Percentiles rank a stretch among this genome's conserved stretches.
Conservation (phyloP, 768 basidiomycete species). For the Favolaschia claudopus region DNA sequence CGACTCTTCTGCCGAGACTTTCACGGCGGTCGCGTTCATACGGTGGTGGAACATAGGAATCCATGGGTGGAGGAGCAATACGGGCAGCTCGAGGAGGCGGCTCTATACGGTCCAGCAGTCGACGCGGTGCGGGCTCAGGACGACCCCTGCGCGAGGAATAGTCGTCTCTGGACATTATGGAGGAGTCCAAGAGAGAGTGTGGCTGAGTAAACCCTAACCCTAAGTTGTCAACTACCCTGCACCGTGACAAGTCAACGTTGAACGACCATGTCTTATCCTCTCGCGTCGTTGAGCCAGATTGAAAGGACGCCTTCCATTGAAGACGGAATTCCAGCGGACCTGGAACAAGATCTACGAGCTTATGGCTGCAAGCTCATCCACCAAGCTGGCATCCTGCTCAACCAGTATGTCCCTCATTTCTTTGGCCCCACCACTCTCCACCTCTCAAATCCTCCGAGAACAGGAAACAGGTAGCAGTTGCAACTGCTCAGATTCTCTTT, state of each 20-base stretch:
- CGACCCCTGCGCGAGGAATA: not conserved
- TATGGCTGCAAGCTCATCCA: constrained; percentile 96
- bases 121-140: not conserved
- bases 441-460: constrained; percentile 18
- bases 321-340: constrained; percentile 80
- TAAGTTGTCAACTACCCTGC: not conserved
- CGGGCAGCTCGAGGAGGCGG: constrained; percentile 1
- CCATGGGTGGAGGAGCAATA: not conserved
- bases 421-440: not conserved
- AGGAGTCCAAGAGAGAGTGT: constrained; percentile 1
- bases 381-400: constrained; percentile 89
- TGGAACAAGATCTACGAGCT: constrained; percentile 89
- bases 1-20: not conserved
- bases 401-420: constrained; percentile 68
- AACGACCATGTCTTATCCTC: constrained; percentile 72
- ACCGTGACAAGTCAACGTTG: constrained; percentile 49
- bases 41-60: constrained; percentile 17
- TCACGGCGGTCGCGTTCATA: constrained; percentile 8
- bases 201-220: not conserved
- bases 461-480: constrained; percentile 96
- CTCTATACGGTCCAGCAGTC: constrained; percentile 19
- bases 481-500: constrained; percentile 95
- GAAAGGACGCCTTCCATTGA: constrained; percentile 79
- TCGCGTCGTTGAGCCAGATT: constrained; percentile 84
- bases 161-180: not conserved